Base-by-base conservation (phyloP, 495 filamentous ascomycete species). In the Penicillium desertorum region DNA sequence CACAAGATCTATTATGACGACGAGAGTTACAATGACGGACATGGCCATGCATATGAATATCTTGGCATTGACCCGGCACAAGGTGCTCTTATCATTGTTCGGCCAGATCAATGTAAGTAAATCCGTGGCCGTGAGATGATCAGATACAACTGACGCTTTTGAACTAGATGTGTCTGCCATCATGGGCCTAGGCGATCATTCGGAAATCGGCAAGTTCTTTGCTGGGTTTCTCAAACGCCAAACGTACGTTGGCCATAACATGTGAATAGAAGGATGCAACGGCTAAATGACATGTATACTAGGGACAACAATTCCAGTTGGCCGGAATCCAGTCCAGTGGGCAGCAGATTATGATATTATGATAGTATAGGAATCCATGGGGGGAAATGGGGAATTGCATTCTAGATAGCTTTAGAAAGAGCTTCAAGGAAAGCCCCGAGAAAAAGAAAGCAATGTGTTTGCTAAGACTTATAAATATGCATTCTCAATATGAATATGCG, bases 1-100 rank as follows among this genome's bases (percentile, higher is more conserved):
- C 78, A 84, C 50, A 88, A 88, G 55, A 77, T 83, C 5, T 89
- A 79, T 66, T 80, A 83, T 36, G 87, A 91, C 54, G 86, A 88
- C 50, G 80, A 86, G 52, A 84, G 80, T 66, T 85, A 87, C 68
- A 82, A 88, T 54, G 72, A 76, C 5, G 82, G 79, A n/a, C 83
- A 87, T 49, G 86, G 86, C 0, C 77, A 86, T 30, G 81, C 81
- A 4, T 89, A 90, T 59, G 72, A 86, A 37, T 70, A 74, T 8
- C 85, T 86, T 45, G 85, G 81, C 0, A 72, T 90, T 25, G 74
- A 81, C 49, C 69, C 77, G 0, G 51, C 71, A 5, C 50, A 71
- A n/a, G 87, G 87, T 0, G 81, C 80, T 0, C 43, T 88, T 27
- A 75, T 84, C 4, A 71, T 90, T 54, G 79, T 88, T 25, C 76